A percentile compares a stretch with the other conserved stretches of the same genome.
These are phyloP conservation scores for Sordaria brevicollis DNA, from an alignment of 495 filamentous ascomycete species.

Conservation along the genomic window DNA sequence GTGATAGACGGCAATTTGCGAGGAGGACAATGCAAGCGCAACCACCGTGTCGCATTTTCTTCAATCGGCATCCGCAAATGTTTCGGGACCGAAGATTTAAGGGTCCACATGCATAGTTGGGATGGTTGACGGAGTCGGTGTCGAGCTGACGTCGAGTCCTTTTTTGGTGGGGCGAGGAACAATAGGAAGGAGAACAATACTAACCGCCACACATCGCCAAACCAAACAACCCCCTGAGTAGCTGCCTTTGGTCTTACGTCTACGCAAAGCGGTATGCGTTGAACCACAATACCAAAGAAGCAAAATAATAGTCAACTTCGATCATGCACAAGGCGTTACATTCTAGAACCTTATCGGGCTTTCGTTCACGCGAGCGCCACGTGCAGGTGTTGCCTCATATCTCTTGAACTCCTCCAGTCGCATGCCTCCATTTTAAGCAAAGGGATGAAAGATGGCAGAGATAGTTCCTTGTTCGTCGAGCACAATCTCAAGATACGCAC, in stretches of 20 bases:
- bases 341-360: background rate
- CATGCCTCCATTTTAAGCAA: background rate
- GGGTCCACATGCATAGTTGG: background rate
- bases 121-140: background rate
- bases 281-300: background rate
- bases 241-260: background rate
- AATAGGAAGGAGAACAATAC: constrained; percentile 24
- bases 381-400: background rate
- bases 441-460: background rate
- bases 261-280: background rate
- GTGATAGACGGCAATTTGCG: background rate
- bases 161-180: constrained; percentile 5
- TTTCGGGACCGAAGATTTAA: background rate
- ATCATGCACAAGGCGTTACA: background rate
- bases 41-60: background rate
- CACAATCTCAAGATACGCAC: constrained; percentile 19
- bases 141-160: background rate
- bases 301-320: background rate
- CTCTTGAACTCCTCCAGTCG: background rate
- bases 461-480: constrained; percentile 2
- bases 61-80: background rate
- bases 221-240: background rate
- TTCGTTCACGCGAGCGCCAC: background rate
- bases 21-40: background rate
- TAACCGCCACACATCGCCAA: constrained; percentile 5